These are phyloP conservation scores for Termitomyces sp. DNA, from an alignment of 768 basidiomycete species.

Conservation along the genomic window DNA sequence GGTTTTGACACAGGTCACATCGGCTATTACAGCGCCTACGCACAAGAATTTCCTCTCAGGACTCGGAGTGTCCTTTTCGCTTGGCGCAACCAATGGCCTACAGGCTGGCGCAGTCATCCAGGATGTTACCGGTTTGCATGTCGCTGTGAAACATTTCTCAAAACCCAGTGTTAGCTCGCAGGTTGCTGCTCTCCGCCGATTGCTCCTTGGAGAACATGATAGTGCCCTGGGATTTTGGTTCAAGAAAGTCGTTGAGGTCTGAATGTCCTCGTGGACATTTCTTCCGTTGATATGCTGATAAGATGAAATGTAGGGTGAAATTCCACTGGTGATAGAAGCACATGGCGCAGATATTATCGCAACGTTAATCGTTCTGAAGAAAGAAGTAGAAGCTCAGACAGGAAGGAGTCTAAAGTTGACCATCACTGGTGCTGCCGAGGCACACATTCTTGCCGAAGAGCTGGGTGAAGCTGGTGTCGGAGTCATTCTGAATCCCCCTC, in stretches of 20 bases:
- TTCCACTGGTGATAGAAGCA: conserved; percentile 73
- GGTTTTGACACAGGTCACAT: conserved; percentile 36
- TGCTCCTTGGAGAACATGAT: conserved; percentile 45
- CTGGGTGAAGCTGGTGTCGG: conserved; percentile 47
- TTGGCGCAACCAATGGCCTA: conserved; percentile 54
- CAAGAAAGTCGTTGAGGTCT: conserved; percentile 39
- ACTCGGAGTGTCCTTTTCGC: conserved; percentile 60
- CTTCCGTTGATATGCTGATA: background rate
- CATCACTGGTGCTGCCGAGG: conserved; percentile 63
- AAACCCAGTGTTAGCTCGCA: conserved; percentile 72
- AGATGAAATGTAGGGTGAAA: conserved; percentile 40
- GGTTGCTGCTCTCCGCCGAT: conserved; percentile 63
- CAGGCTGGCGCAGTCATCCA: conserved; percentile 60
- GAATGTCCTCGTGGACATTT: background rate
- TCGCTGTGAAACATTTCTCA: conserved; percentile 48
- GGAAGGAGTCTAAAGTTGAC: conserved; percentile 47
- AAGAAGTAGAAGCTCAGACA: conserved; percentile 48
- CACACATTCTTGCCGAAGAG: conserved; percentile 64
- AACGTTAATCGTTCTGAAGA: conserved; percentile 64
- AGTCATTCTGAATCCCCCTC: conserved; percentile 45
- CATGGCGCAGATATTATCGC: conserved; percentile 82
- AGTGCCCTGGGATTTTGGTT: conserved; percentile 41
- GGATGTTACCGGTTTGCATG: conserved; percentile 60
- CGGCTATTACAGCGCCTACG: conserved; percentile 58
- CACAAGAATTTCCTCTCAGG: conserved; percentile 52